Conservation (phyloP, 176 grass and related monocot species). For the Oryza rufipogon region DNA sequence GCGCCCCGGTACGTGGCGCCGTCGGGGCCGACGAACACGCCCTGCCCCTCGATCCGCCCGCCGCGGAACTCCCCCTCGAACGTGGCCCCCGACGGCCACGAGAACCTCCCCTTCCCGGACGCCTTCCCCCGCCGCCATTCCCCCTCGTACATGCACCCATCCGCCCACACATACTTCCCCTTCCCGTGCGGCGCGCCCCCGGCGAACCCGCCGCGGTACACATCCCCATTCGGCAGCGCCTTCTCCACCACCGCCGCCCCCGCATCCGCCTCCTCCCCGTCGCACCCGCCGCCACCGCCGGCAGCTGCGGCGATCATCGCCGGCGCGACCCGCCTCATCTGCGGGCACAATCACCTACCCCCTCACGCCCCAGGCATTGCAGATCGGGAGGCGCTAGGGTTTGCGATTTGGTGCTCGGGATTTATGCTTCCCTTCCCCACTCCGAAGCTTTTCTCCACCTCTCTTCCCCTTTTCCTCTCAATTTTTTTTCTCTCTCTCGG, state of each 20-base stretch:
- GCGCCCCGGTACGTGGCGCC: conserved; percentile 77
- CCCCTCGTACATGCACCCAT: conserved; percentile 94
- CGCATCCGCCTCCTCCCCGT: neutral
- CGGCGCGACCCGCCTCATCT: conserved; percentile 71
- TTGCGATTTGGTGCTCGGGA: conserved; percentile 45
- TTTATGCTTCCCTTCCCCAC: conserved; percentile 27
- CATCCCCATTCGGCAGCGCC: conserved; percentile 73
- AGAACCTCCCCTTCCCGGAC: conserved; percentile 84
- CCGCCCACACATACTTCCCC: conserved; percentile 89
- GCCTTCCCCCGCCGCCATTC: conserved; percentile 87
- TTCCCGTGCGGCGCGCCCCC: conserved; percentile 67
- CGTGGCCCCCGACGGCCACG: conserved; percentile 87
- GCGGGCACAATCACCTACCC: neutral
- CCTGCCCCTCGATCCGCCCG: conserved; percentile 87
- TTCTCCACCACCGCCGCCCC: conserved; percentile 62
- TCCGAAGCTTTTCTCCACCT: conserved; percentile 1
- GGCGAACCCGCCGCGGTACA: conserved; percentile 66
- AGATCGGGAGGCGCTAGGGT: conserved; percentile 55
- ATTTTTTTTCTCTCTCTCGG: neutral
- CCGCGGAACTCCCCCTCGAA: conserved; percentile 88
- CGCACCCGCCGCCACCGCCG: conserved; percentile 33
- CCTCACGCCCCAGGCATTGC: conserved; percentile 44
- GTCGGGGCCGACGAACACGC: conserved; percentile 69
- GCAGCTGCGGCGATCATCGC: conserved; percentile 47
- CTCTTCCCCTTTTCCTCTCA: no score